Percentiles rank a stretch among this genome's conserved stretches.
Conservation (phyloP, 495 filamentous ascomycete species). For the Annulohypoxylon bovei region DNA sequence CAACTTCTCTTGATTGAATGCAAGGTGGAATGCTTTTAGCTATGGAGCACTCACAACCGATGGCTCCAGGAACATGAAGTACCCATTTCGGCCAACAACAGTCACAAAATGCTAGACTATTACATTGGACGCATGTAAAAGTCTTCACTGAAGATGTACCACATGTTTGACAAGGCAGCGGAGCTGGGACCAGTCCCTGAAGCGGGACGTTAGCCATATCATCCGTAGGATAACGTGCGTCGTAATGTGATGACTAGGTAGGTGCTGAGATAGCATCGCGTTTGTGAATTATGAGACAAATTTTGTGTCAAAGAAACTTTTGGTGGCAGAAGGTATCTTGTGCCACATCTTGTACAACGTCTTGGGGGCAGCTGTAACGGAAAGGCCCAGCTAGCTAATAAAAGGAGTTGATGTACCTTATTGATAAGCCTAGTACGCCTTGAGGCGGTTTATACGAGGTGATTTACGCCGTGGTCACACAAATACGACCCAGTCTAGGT, state of each 20-base stretch:
- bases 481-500: not conserved
- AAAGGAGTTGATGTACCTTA: not conserved
- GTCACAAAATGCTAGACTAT: slow-evolving; percentile 5
- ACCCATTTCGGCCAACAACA: slow-evolving; percentile 1
- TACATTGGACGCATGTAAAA: slow-evolving; percentile 4
- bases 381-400: not conserved
- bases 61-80: not conserved
- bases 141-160: not conserved
- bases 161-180: not conserved
- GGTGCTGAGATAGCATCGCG: not conserved
- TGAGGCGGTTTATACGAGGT: not conserved
- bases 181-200: too few relatives aligned
- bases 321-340: too few relatives aligned
- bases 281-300: not conserved
- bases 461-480: not conserved
- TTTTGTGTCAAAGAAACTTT: too few relatives aligned
- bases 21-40: not conserved
- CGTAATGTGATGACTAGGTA: not conserved
- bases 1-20: not conserved
- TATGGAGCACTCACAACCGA: not conserved
- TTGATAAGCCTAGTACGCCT: not conserved
- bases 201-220: not conserved
- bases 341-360: not conserved
- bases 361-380: not conserved
- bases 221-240: not conserved